These are phyloP conservation scores for Boletus fagicola DNA, from an alignment of 768 basidiomycete genomes.

Conservation along the genomic window DNA sequence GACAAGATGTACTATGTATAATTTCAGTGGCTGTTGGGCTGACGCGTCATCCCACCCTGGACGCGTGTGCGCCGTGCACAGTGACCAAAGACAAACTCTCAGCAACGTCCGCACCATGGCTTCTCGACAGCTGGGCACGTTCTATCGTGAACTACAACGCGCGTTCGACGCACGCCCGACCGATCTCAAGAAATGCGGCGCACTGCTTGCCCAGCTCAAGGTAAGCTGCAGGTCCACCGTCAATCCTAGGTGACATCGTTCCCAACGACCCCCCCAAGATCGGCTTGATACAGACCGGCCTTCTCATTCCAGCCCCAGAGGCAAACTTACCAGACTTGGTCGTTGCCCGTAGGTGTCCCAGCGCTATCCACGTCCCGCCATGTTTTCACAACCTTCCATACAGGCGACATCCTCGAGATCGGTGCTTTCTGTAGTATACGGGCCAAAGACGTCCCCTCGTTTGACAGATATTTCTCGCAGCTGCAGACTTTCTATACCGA, in stretches of 20 bases:
- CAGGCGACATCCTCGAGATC: constrained; percentile 94
- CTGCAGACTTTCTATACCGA: constrained; percentile 88
- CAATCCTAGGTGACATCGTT: neutral
- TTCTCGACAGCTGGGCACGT: constrained; percentile 49
- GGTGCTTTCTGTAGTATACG: constrained; percentile 94
- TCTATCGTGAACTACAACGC: constrained; percentile 66
- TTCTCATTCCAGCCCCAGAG: constrained; percentile 70
- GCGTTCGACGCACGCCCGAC: constrained; percentile 64
- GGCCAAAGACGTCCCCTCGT: constrained; percentile 83
- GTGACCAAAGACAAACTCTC: neutral
- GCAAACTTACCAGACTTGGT: constrained; percentile 65
- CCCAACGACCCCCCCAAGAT: constrained; percentile 44
- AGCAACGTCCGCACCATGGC: constrained; percentile 40
- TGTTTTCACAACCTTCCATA: neutral
- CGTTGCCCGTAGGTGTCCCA: constrained; percentile 59
- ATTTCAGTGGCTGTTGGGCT: constrained; percentile 32
- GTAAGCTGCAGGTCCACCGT: constrained; percentile 34
- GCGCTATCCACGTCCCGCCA: neutral
- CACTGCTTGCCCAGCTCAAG: constrained; percentile 72
- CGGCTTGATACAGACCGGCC: constrained; percentile 71
- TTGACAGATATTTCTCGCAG: constrained; percentile 93
- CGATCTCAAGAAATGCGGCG: constrained; percentile 65
- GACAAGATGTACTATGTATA: constrained; percentile 5
- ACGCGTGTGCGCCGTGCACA: constrained; percentile 29
- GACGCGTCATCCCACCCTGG: constrained; percentile 50